Conservation (phyloP, 2,329 filamentous ascomycete genomes). For the Zymoseptoria tritici region DNA sequence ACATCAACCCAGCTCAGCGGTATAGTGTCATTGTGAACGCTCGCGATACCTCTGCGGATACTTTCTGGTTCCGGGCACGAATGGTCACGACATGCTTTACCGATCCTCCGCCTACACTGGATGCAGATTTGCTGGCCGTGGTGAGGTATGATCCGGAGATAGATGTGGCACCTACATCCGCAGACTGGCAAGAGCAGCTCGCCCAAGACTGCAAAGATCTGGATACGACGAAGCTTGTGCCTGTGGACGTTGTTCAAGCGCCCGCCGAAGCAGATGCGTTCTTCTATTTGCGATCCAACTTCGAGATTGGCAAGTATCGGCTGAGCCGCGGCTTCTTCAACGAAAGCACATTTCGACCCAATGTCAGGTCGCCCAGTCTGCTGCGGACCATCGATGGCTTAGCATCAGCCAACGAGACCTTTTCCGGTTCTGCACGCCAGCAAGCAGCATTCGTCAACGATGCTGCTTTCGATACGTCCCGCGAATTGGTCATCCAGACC, state of each 20-base stretch:
- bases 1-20: constrained; percentile 60
- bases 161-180: constrained; percentile 33
- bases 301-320: constrained; percentile 53
- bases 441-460: constrained; percentile 8
- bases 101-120: constrained; percentile 41
- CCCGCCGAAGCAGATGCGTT: constrained; percentile 45
- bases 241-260: constrained; percentile 37
- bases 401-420: constrained; percentile 22
- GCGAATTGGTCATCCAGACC: constrained; percentile 33
- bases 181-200: constrained; percentile 45
- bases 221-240: constrained; percentile 40
- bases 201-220: constrained; percentile 47
- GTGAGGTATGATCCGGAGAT: constrained; percentile 37
- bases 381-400: constrained; percentile 45
- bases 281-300: constrained; percentile 50
- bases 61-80: constrained; percentile 38
- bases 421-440: constrained; percentile 9
- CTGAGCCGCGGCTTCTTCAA: constrained; percentile 55
- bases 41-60: constrained; percentile 29
- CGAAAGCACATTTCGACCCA: constrained; percentile 45
- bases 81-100: constrained; percentile 44
- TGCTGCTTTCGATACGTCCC: constrained; percentile 16
- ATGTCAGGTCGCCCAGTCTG: constrained; percentile 43
- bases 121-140: constrained; percentile 43
- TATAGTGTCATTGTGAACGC: constrained; percentile 59